Evolutionary conservation across 805 yeast genomes (phyloP), one percentile per base, ranked within the genome.

Genomic region (Nakazawaea pomicola): DNA sequence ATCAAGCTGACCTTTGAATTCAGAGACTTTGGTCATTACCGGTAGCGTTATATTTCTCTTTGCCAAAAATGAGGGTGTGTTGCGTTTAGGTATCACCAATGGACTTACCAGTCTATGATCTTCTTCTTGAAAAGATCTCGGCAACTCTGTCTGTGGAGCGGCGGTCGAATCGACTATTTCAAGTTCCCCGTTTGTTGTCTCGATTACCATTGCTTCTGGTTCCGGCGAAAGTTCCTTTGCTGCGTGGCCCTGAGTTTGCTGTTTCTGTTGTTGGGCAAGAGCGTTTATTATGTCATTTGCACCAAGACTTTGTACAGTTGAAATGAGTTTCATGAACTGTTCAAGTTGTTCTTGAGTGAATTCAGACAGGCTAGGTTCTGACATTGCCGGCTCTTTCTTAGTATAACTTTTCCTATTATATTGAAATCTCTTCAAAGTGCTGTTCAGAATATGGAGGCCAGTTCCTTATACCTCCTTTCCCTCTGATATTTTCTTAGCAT

Each of bases 291-390:
- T 20, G 28, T 10, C 17, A 19, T 6, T 14, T 14, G 40, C 25
- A n/a, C n/a, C n/a, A 14, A 41, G 27, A 14, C 20, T 41, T 36
- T 41, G 44, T 12, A 41, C 36, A 5, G 40, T 36, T 5, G 37
- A 17, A 3, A 41, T 41, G 2, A 40, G 36, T 19, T 14, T 12
- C 37, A 33, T 24, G 29, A 41, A 33, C 37, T 36, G 33, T 4
- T 41, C 40, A 6, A 41, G 19, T 20, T 41, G 44, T 10, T 41
- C 40, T 9, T 23, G 35, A 10, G 36, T 17, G 4, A 41, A 20
- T 8, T 24, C 17, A 5, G 38, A 12, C 27, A 41, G 20, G 24
- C 36, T 38, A 6, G 31, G 18, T 8, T 29, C 30, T 14, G 24
- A 11, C 42, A 25, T 32, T 24, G n/a, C n/a, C n/a, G n/a, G n/a